phyloP scores from a whole-genome alignment of 345 rosid genomes.

The Syzygium aromaticum region DNA sequence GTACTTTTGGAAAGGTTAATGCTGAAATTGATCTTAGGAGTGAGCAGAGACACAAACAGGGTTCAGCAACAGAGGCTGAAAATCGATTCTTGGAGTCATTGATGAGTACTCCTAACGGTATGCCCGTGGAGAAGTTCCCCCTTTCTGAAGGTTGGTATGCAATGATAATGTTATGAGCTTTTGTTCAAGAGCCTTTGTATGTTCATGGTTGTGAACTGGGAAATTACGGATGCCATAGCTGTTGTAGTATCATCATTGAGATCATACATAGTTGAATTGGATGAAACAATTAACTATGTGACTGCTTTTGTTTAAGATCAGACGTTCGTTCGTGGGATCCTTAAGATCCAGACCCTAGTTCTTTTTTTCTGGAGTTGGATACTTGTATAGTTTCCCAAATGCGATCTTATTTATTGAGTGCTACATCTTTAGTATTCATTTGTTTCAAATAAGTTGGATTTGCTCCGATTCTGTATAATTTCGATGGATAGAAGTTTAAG shows the following conservation, averaged over 20 bases:
- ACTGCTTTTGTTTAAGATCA: background rate
- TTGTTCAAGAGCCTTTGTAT: background rate
- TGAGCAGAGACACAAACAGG: slow-evolving; percentile 46
- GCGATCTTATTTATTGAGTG: background rate
- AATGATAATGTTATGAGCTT: background rate
- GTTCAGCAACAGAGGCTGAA: slow-evolving; percentile 70
- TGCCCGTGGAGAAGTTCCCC: slow-evolving; percentile 16
- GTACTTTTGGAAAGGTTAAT: slow-evolving; percentile 37
- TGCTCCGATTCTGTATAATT: background rate
- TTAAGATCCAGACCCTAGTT: background rate
- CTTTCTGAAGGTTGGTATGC: slow-evolving; percentile 43
- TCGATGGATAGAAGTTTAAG: background rate
- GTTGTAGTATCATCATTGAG: background rate
- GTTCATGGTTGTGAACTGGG: background rate
- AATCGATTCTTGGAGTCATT: slow-evolving; percentile 91
- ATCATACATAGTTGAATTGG: background rate
- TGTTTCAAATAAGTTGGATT: background rate
- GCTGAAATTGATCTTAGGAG: slow-evolving; percentile 45
- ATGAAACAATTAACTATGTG: background rate
- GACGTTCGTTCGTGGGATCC: background rate
- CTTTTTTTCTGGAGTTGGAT: background rate
- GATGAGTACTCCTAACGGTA: slow-evolving; percentile 51
- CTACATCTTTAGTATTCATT: background rate
- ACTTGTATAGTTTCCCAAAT: background rate
- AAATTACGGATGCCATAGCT: background rate